A percentile compares a stretch with the other conserved stretches of the same genome.
Evolutionary conservation across 1,139 yeast species (phyloP).

Genomic region (Blastobotrys aristatus): DNA sequence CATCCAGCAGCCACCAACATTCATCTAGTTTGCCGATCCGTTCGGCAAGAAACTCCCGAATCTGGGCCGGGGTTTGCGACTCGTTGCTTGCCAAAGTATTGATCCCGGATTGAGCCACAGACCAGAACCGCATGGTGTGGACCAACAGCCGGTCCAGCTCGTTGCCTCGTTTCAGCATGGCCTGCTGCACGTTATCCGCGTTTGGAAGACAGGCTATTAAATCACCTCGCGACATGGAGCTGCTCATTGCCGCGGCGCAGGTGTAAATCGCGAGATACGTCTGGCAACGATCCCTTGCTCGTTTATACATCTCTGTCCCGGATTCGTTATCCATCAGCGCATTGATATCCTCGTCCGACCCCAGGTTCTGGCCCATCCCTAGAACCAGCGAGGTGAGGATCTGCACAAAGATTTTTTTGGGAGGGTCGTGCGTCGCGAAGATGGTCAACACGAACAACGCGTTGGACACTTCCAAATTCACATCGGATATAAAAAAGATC

Average conservation of each 20-base stretch:
- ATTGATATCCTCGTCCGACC: slow-evolving; percentile 1
- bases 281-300: slow-evolving; percentile 2
- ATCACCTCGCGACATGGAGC: background rate
- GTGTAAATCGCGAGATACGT: background rate
- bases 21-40: background rate
- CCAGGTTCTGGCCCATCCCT: slow-evolving; percentile 3
- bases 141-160: background rate
- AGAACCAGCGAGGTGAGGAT: background rate
- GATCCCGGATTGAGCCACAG: background rate
- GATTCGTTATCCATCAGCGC: background rate
- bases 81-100: background rate
- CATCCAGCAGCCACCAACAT: background rate
- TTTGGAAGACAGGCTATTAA: background rate
- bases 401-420: slow-evolving; percentile 7
- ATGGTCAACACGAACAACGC: slow-evolving; percentile 3
- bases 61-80: background rate
- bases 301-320: background rate
- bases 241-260: background rate
- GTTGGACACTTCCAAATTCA: slow-evolving; percentile 8
- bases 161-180: background rate
- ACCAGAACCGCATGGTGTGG: background rate
- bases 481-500: slow-evolving; percentile 8
- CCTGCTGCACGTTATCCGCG: background rate
- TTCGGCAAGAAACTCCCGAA: background rate
- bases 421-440: slow-evolving; percentile 8